Evolutionary conservation across 352 stramenopile species (phyloP), one percentile per base, ranked within the genome.

Genomic region (Phytophthora lateralis): DNA sequence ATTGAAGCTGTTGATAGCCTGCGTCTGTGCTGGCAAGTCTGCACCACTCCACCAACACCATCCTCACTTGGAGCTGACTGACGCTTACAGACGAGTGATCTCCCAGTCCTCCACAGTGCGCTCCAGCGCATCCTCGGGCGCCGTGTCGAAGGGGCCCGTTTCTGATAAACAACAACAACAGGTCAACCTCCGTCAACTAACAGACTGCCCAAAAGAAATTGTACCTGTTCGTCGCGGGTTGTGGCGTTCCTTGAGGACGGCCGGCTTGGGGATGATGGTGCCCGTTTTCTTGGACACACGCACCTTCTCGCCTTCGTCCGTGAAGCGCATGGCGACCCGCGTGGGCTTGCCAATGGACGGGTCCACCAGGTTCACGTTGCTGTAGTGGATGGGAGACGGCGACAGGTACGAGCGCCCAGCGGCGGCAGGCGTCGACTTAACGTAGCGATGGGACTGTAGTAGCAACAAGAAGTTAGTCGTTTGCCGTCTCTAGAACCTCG

Each of bases 241-340:
- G 66, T 95, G 77, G 35, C 91, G 83, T 60, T 96, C 81, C 69
- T 91, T 97, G 39, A 97, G 81, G 54, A 97, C 69, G 24, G 97
- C 91, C 6, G 96, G 94, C 71, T 95, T 95, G 24, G 93, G 91
- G 78, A 99, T 98, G 66, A 98, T 98, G 11, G 94, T 97, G 60
- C 94, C 95, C 32, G 88, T 97, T 70, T 97, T 94, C 78, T 97
- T 98, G 21, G 93, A 93, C 62, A 98, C 91, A 37, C 96, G 87
- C 42, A 98, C 89, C 77, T 98, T 98, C 27, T 96, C 94, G 27
- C 95, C 95, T 41, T 98, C 88, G 20, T 98, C 90, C 44, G 95
- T 86, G 64, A 89, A 96, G 60, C 87, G 82, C 52, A 92, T 90
- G 39, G 76, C 78, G 20, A 96, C 58, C 17, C 85, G 75, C 63